Evolutionary conservation across 2,329 filamentous ascomycete genomes (phyloP).

Genomic region (Trichothecium roseum): DNA sequence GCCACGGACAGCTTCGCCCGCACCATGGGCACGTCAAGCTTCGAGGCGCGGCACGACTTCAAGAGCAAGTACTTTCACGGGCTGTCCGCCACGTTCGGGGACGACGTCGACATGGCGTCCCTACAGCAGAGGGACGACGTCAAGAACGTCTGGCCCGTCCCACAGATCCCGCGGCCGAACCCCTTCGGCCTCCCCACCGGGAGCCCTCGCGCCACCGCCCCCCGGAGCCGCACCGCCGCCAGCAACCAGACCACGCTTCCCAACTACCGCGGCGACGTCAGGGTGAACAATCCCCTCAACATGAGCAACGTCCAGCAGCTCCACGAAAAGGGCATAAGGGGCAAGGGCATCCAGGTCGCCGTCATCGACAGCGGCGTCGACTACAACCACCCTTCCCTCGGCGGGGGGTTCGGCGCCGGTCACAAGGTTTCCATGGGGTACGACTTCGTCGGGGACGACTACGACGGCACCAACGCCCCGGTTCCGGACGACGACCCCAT

Average conservation of each 20-base stretch:
- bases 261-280: too few species aligned
- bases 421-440: conserved; percentile 21
- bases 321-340: conserved; percentile 27
- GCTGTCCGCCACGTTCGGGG: too few species aligned
- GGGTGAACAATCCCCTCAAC: background rate
- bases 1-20: too few species aligned
- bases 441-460: conserved; percentile 14
- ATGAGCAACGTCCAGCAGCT: conserved; percentile 40
- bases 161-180: conserved; percentile 21
- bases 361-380: conserved; percentile 40
- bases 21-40: too few species aligned
- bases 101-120: conserved; percentile 14
- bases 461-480: conserved; percentile 8
- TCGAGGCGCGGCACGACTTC: too few species aligned
- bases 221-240: too few species aligned
- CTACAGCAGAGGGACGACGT: conserved; percentile 12
- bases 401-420: conserved; percentile 45
- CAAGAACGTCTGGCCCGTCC: conserved; percentile 23
- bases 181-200: background rate
- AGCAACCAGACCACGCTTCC: too few species aligned
- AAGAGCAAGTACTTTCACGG: too few species aligned
- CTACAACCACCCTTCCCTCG: conserved; percentile 48
- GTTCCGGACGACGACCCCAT: conserved; percentile 9
- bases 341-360: conserved; percentile 33
- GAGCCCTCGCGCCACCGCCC: conserved; percentile 6